Evolutionary conservation across 257 asterid genomes (phyloP).

Genomic region (Jacaranda copaia): DNA sequence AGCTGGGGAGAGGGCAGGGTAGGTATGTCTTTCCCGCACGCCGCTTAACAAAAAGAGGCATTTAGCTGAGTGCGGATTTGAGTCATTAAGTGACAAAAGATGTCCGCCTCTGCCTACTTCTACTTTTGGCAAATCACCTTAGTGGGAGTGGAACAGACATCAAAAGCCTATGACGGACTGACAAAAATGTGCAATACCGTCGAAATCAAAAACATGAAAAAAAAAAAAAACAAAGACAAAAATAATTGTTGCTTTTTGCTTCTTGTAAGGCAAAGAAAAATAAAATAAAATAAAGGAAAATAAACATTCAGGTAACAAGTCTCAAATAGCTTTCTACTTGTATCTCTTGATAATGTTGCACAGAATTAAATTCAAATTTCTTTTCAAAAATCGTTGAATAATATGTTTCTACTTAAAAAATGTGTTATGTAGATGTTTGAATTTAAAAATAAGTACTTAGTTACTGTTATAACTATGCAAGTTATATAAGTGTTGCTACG

Average conservation of each 20-base stretch:
- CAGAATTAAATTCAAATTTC: too few species aligned
- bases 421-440: too few species aligned
- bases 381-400: too few species aligned
- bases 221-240: too few species aligned
- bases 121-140: slow-evolving; percentile 1
- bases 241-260: not conserved
- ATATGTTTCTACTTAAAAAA: too few species aligned
- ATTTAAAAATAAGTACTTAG: too few species aligned
- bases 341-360: too few species aligned
- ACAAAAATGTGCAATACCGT: slow-evolving; percentile 11
- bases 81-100: not conserved
- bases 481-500: too few species aligned
- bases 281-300: not conserved
- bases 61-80: slow-evolving; percentile 6
- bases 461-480: too few species aligned
- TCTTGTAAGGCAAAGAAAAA: not conserved
- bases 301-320: not conserved
- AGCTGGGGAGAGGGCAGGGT: not conserved
- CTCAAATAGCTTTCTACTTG: not conserved
- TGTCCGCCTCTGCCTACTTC: not conserved
- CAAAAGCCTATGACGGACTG: not conserved
- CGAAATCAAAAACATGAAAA: not conserved
- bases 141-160: not conserved
- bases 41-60: not conserved
- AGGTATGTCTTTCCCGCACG: not conserved